Evolutionary conservation across 495 filamentous ascomycete species (phyloP).

Genomic region (Neurospora cerealis): DNA sequence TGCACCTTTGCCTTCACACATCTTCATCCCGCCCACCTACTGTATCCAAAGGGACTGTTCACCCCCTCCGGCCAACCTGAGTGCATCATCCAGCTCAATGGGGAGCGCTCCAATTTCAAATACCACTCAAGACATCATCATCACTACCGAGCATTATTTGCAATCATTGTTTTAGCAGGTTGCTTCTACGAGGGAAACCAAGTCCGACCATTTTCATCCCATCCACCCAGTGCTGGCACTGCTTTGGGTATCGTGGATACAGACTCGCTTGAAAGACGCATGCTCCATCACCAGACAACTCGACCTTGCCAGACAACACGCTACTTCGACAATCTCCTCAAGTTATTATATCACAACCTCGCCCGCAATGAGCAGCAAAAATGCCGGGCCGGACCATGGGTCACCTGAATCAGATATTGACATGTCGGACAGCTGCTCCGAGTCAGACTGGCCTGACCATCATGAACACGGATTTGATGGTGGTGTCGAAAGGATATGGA

Average conservation of each 20-base stretch:
- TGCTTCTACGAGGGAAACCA: neutral
- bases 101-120: neutral
- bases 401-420: neutral
- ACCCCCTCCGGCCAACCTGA: neutral
- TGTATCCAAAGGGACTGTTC: neutral
- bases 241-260: too few species aligned
- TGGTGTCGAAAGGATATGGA: conserved; percentile 12
- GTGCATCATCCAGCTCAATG: neutral
- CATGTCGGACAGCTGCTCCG: neutral
- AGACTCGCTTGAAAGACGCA: neutral
- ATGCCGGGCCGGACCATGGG: neutral
- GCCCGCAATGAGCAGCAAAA: neutral
- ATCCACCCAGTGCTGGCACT: neutral
- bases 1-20: neutral
- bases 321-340: neutral
- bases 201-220: neutral
- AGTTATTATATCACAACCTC: neutral
- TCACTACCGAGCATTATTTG: conserved; percentile 4
- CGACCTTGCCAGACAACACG: neutral
- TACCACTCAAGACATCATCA: neutral
- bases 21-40: neutral
- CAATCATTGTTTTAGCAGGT: neutral
- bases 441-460: neutral
- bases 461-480: conserved; percentile 9
- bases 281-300: neutral